phyloP scores from a whole-genome alignment of 495 filamentous ascomycete species.

The Aspergillus biplanus region DNA sequence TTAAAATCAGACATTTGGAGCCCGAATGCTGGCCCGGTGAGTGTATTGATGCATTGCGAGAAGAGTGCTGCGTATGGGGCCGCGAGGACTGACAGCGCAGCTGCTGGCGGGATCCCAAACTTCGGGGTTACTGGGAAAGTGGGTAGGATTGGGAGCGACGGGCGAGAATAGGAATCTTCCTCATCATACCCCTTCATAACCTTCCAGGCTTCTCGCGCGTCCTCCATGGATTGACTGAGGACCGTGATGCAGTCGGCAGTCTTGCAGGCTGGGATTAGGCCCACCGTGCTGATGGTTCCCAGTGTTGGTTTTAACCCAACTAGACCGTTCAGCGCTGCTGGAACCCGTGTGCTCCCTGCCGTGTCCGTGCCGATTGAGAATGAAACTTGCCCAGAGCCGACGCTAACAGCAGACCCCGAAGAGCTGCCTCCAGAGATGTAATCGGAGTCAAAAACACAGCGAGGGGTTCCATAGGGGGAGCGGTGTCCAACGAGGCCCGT shows the following conservation, averaged over 20 bases:
- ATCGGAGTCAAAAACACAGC: conserved; percentile 11
- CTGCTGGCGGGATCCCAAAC: conserved; percentile 1
- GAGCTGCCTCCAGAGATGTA: conserved; percentile 15
- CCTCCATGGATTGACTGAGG: not conserved
- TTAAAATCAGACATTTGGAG: not conserved
- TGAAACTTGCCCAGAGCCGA: not conserved
- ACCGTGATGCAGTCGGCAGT: conserved; percentile 12
- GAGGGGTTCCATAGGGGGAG: conserved; percentile 8
- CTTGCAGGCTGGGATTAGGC: conserved; percentile 14
- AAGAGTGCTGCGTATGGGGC: not conserved
- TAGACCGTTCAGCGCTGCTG: conserved; percentile 4
- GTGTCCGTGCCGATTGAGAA: conserved; percentile 12
- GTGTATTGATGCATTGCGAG: not conserved
- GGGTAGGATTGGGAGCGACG: not conserved
- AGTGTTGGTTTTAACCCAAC: conserved; percentile 15
- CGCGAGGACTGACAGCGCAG: not conserved
- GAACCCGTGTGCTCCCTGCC: conserved; percentile 12
- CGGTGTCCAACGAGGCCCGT: conserved; percentile 13
- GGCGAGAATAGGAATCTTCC: not conserved
- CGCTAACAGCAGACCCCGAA: conserved; percentile 8
- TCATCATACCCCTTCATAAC: conserved; percentile 13
- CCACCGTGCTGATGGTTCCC: conserved; percentile 12
- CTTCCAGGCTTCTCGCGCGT: conserved; percentile 5
- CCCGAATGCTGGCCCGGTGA: not conserved
- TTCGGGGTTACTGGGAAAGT: not conserved